Conservation (phyloP, 176 grass and related monocot species). For the Ananas comosus region DNA sequence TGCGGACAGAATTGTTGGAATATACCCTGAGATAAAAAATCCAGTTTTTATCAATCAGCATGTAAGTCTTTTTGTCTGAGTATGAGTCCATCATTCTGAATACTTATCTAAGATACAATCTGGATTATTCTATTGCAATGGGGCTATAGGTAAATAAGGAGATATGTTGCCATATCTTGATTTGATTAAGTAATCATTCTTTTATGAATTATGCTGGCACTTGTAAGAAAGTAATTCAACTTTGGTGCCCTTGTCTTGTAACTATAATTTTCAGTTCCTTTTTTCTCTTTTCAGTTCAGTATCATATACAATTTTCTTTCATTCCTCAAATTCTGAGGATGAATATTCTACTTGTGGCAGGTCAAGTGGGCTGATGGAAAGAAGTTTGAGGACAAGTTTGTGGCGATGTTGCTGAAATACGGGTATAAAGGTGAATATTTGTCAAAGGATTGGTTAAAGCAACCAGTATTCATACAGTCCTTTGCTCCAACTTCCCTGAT, state of each 20-base stretch:
- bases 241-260: too few relatives aligned
- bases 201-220: too few relatives aligned
- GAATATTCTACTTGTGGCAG: slow-evolving; percentile 30
- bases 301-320: slow-evolving; percentile 2
- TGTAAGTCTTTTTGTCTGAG: slow-evolving; percentile 31
- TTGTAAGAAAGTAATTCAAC: too few relatives aligned
- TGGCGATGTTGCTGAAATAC: slow-evolving; percentile 63
- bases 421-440: slow-evolving; percentile 85
- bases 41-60: slow-evolving; percentile 95
- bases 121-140: neutral
- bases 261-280: too few relatives aligned
- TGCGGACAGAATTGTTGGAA: slow-evolving; percentile 79
- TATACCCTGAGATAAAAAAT: slow-evolving; percentile 95
- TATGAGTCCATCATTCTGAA: neutral
- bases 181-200: too few relatives aligned
- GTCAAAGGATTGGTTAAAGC: slow-evolving; percentile 74
- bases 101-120: neutral
- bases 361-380: slow-evolving; percentile 83
- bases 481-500: slow-evolving; percentile 84
- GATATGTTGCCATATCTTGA: too few relatives aligned
- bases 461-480: slow-evolving; percentile 93
- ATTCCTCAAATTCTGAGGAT: slow-evolving; percentile 1
- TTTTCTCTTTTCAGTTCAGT: slow-evolving; percentile 8
- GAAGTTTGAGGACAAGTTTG: slow-evolving; percentile 92
- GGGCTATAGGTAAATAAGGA: too few relatives aligned